phyloP scores from a whole-genome alignment of 2,329 filamentous ascomycete species.

The Colletotrichum sp. region DNA sequence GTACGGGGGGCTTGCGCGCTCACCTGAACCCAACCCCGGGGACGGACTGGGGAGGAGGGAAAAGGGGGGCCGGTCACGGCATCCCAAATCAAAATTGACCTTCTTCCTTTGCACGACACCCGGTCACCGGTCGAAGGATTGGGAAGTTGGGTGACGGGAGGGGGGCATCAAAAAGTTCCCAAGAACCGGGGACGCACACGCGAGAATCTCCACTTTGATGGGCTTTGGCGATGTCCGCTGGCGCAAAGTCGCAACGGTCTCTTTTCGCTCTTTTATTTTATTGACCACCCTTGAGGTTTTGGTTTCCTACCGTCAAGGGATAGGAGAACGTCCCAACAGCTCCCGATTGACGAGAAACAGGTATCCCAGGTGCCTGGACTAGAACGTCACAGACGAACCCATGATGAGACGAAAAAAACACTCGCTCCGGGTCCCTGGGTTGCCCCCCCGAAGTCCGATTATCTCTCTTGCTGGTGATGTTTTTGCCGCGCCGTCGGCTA shows the following conservation, averaged over 20 bases:
- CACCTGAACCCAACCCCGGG: background rate
- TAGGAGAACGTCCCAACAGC: background rate
- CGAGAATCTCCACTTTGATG: background rate
- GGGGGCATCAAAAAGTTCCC: background rate
- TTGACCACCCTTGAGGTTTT: background rate
- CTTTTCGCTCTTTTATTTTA: background rate
- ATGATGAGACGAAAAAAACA: conserved; percentile 9
- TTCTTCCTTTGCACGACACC: background rate
- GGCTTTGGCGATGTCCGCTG: background rate
- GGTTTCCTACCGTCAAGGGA: background rate
- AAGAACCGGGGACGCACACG: conserved; percentile 9
- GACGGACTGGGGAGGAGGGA: background rate
- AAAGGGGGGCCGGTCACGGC: background rate
- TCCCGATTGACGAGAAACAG: background rate
- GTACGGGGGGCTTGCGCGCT: background rate
- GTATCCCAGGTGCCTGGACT: background rate
- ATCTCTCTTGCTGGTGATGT: background rate
- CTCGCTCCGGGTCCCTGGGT: background rate
- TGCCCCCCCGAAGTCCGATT: background rate
- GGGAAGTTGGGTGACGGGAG: conserved; percentile 1
- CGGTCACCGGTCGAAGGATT: conserved; percentile 15
- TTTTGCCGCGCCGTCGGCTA: background rate
- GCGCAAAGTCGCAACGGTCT: background rate
- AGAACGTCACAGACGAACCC: background rate
- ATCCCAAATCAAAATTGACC: conserved; percentile 11